Evolutionary conservation across 106 monocot species (phyloP).

Genomic region (Iris macrosiphon): DNA sequence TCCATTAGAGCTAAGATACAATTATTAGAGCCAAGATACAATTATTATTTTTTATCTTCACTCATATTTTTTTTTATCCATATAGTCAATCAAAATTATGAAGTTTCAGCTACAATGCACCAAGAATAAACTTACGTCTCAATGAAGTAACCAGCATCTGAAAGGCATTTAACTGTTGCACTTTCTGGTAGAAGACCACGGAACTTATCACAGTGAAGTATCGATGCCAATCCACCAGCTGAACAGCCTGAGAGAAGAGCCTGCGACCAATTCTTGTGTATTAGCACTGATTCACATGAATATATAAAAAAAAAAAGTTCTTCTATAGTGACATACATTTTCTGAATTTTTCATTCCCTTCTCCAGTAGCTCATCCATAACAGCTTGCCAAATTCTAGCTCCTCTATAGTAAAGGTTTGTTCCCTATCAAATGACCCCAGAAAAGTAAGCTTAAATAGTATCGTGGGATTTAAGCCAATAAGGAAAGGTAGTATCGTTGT

Average conservation of each 20-base stretch:
- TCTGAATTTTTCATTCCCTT: slow-evolving; percentile 29
- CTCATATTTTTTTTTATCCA: no score
- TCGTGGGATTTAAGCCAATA: no score
- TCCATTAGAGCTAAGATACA: no score
- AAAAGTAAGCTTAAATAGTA: neutral
- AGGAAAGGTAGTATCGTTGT: neutral
- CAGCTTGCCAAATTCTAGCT: slow-evolving; percentile 15
- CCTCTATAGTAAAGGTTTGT: slow-evolving; percentile 17
- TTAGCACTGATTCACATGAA: neutral
- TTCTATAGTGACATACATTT: slow-evolving; percentile 7
- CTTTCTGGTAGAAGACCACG: slow-evolving; percentile 56
- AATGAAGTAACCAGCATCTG: slow-evolving; percentile 96
- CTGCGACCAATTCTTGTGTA: slow-evolving; percentile 24
- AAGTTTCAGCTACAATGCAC: neutral
- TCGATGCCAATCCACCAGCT: slow-evolving; percentile 87
- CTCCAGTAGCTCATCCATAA: slow-evolving; percentile 20
- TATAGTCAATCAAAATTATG: no score
- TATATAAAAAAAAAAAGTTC: no score
- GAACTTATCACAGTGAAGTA: slow-evolving; percentile 86
- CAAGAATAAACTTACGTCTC: slow-evolving; percentile 53
- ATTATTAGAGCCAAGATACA: no score
- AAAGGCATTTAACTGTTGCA: slow-evolving; percentile 83
- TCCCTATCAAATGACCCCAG: neutral
- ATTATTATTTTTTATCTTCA: no score
- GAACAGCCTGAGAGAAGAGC: slow-evolving; percentile 97